Conservation (phyloP, 768 basidiomycete genomes). For the Trametes meyenii region DNA sequence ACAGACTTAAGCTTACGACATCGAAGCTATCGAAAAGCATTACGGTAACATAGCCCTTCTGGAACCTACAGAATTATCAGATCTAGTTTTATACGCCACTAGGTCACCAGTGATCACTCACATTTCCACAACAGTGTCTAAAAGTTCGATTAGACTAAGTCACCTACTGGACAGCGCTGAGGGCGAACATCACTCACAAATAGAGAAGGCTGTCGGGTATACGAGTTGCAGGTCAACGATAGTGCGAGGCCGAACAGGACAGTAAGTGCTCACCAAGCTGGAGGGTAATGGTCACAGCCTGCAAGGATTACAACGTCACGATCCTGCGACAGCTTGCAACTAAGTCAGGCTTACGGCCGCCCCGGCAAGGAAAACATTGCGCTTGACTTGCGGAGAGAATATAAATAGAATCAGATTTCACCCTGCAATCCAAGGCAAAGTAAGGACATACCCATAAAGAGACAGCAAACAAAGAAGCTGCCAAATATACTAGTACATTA, state of each 20-base stretch:
- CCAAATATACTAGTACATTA: neutral
- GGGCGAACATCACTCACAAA: conserved; percentile 1
- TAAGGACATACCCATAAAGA: conserved; percentile 2
- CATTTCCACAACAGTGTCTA: conserved; percentile 1
- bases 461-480: conserved; percentile 11
- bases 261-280: neutral
- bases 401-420: neutral
- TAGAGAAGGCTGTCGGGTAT: neutral
- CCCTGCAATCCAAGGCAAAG: neutral
- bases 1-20: neutral
- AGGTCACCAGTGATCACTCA: neutral
- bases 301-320: neutral
- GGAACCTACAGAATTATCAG: neutral
- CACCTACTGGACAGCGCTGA: too few species aligned
- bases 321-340: neutral
- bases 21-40: neutral
- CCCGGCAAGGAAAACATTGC: neutral
- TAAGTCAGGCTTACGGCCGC: neutral
- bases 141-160: neutral
- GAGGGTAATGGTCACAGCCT: neutral
- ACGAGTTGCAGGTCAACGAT: neutral
- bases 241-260: neutral
- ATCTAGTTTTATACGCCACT: neutral
- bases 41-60: neutral
- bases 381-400: neutral